phyloP scores from a whole-genome alignment of 805 yeast species.

The Metschnikowia arizonensis region DNA sequence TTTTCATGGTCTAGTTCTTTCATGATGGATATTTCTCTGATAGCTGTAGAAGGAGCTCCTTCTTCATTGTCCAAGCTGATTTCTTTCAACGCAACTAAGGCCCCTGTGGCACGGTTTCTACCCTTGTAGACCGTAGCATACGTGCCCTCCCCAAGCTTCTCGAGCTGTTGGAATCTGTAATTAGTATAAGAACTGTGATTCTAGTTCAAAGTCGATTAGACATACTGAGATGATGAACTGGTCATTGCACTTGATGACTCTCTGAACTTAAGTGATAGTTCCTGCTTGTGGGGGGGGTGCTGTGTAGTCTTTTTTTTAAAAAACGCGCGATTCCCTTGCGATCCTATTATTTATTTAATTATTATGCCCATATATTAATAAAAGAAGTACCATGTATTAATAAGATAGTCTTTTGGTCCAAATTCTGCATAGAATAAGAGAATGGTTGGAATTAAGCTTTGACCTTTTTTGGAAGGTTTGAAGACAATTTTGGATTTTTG shows the following conservation, averaged over 20 bases:
- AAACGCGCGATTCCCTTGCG: slow-evolving; percentile 3
- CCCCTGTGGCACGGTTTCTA: slow-evolving; percentile 78
- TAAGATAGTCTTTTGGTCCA: too few species aligned
- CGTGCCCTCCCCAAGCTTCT: slow-evolving; percentile 90
- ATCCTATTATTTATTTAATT: too few species aligned
- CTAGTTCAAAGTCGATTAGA: slow-evolving; percentile 7
- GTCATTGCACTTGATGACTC: slow-evolving; percentile 25
- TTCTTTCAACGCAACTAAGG: slow-evolving; percentile 90
- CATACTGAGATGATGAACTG: slow-evolving; percentile 45
- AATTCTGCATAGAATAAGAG: too few species aligned
- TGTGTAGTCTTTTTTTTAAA: neutral
- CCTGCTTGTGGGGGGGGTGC: slow-evolving; percentile 4
- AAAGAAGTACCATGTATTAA: neutral
- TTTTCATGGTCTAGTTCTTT: slow-evolving; percentile 92
- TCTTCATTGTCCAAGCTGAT: slow-evolving; percentile 93
- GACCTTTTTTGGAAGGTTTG: neutral
- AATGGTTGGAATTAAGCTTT: neutral
- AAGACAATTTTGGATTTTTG: neutral
- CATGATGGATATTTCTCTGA: slow-evolving; percentile 91
- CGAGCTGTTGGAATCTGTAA: slow-evolving; percentile 50
- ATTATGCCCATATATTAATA: neutral
- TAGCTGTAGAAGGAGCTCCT: slow-evolving; percentile 98
- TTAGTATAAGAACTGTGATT: slow-evolving; percentile 10
- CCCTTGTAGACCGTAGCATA: slow-evolving; percentile 99
- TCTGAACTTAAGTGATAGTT: neutral